These are phyloP conservation scores for Mycena haematopus DNA, from an alignment of 768 basidiomycete species.

Conservation along the genomic window DNA sequence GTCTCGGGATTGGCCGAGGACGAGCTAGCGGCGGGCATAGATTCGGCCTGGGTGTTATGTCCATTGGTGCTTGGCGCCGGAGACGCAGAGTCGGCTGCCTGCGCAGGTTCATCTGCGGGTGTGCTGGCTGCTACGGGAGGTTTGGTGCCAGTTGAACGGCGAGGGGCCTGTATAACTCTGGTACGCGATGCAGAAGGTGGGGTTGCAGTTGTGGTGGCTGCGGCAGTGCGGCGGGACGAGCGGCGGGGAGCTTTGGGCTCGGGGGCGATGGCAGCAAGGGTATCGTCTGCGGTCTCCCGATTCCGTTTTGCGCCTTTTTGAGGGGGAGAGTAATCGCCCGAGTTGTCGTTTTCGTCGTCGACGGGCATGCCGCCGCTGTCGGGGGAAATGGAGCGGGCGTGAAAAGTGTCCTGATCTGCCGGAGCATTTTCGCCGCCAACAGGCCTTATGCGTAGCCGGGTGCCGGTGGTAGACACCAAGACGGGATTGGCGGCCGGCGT, in stretches of 20 bases:
- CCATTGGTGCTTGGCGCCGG: constrained; percentile 9
- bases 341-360: constrained; percentile 26
- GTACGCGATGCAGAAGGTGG: constrained; percentile 21
- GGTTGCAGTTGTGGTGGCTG: constrained; percentile 29
- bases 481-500: constrained; percentile 40
- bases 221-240: constrained; percentile 21
- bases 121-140: neutral
- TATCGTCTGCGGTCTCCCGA: constrained; percentile 20
- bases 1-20: constrained; percentile 5
- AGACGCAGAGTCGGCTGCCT: neutral
- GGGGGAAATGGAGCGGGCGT: constrained; percentile 1
- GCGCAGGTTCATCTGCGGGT: neutral
- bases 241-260: constrained; percentile 26
- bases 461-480: constrained; percentile 54
- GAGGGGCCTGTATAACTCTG: constrained; percentile 2
- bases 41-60: neutral
- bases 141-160: no score
- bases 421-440: constrained; percentile 33
- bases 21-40: constrained; percentile 6
- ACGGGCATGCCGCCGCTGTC: constrained; percentile 22
- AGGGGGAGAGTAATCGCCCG: constrained; percentile 20
- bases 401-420: neutral
- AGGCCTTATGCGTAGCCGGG: constrained; percentile 56
- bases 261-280: constrained; percentile 6
- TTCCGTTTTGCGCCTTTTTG: constrained; percentile 18